Evolutionary conservation across 306 rosid genomes (phyloP), one percentile per base, ranked within the genome.

Genomic region (Ormosia emarginata): DNA sequence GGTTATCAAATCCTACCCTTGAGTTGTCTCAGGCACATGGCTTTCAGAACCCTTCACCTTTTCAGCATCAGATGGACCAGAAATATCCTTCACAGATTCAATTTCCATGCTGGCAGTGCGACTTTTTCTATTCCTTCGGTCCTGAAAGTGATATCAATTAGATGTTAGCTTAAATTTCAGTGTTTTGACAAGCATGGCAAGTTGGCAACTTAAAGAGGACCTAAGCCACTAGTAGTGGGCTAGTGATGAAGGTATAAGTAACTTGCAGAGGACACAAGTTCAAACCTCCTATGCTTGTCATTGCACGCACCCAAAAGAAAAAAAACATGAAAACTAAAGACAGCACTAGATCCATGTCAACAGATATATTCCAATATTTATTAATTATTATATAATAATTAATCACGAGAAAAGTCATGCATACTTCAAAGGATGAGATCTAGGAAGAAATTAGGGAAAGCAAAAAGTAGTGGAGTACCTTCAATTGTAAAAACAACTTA

Each of bases 91-190:
- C 82, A 81, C 47, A 2, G 90, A 77, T 68, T 95, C 99, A 8
- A 90, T 92, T 73, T 93, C 99, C 86, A 88, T 82, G 91, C 91
- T 95, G 36, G 83, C 62, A 67, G 91, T 79, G 13, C 90, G 86
- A 86, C 91, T 92, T 87, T 83, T 93, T 78, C 97, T 85, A 66
- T 89, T 93, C 84, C 98, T 88, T 80, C 98, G 93, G 85, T 95
- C 98, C 99, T 95, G 90, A 77, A 89, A 82, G 55, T 10, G 46
- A 69, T 36, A 75, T 34, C 65, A 75, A 64, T 67, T 13, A 84
- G 43, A 36, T 50, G 18, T 53, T 39, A 56, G 56, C 75, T 64
- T 12, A 56, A 7, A 11, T 40, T 24, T 46, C 40, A 49, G 32
- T 44, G 65, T 66, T 56, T 34, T 47, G 39, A 75, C 53, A 17